A percentile compares a stretch with the other conserved stretches of the same genome.
Conservation (phyloP, 768 basidiomycete species). For the Lactarius akahatsu region DNA sequence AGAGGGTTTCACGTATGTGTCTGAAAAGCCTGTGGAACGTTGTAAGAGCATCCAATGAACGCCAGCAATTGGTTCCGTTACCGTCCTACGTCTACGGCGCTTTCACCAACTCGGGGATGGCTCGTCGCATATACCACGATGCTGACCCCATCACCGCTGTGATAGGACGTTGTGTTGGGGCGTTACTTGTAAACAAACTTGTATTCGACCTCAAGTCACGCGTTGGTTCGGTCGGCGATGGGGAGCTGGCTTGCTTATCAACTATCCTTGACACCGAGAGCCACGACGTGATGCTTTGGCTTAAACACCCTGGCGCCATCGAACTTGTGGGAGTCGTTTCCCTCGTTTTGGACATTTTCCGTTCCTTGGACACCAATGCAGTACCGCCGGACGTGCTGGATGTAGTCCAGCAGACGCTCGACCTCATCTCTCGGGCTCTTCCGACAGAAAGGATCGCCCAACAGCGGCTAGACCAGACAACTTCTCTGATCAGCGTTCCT, state of each 20-base stretch:
- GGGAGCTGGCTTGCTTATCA: neutral
- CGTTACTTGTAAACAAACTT: neutral
- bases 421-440: neutral
- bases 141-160: accelerated
- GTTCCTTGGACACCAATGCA: neutral
- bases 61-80: neutral
- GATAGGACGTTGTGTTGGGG: neutral
- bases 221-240: neutral
- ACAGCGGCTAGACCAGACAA: neutral
- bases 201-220: neutral
- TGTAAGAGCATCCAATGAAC: neutral
- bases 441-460: neutral
- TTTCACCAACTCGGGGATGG: neutral
- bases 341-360: neutral
- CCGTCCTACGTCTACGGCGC: neutral
- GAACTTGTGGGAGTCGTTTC: neutral
- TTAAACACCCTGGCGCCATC: neutral
- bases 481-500: neutral
- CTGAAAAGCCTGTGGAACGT: neutral
- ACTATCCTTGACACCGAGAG: neutral
- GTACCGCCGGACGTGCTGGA: neutral
- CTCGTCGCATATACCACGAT: neutral
- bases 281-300: neutral
- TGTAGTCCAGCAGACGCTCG: neutral
- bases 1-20: too few species aligned